Conservation (phyloP, 805 yeast genomes). For the Helenozyma rhizophorensis region DNA sequence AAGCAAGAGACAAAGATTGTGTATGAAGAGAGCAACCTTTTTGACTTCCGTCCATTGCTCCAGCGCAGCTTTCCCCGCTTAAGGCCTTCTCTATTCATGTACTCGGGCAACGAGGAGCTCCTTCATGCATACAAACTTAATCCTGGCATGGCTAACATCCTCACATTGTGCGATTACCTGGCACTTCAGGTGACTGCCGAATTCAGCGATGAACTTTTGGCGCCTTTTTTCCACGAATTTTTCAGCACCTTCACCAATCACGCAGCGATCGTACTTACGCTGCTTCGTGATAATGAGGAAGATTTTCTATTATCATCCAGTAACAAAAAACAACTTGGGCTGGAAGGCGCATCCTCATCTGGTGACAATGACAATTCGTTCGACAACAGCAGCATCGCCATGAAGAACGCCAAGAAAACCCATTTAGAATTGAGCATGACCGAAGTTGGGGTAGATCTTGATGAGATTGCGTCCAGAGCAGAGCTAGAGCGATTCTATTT, state of each 20-base stretch:
- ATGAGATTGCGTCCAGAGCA: conserved; percentile 64
- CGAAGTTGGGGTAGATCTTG: conserved; percentile 41
- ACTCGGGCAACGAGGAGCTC: conserved; percentile 37
- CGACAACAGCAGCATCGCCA: not conserved
- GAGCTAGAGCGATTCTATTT: conserved; percentile 87
- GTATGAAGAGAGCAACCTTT: conserved; percentile 46
- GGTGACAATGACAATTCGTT: not conserved
- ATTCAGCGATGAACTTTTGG: conserved; percentile 27
- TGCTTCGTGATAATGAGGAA: conserved; percentile 69
- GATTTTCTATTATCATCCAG: conserved; percentile 56
- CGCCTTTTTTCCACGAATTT: conserved; percentile 45
- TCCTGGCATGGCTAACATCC: conserved; percentile 25
- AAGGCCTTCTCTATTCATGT: conserved; percentile 48
- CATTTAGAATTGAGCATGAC: conserved; percentile 1
- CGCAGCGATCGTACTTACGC: conserved; percentile 62
- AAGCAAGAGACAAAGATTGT: conserved; percentile 29
- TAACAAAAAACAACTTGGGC: conserved; percentile 37
- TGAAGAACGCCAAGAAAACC: not conserved
- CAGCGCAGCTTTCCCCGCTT: conserved; percentile 64
- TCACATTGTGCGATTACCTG: conserved; percentile 26
- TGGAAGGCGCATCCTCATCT: conserved; percentile 12
- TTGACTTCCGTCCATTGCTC: conserved; percentile 61
- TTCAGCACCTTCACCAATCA: conserved; percentile 55
- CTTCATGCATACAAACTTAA: conserved; percentile 23
- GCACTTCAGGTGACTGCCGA: conserved; percentile 15